phyloP scores from a whole-genome alignment of 805 yeast species.

The Hanseniaspora meyeri region DNA sequence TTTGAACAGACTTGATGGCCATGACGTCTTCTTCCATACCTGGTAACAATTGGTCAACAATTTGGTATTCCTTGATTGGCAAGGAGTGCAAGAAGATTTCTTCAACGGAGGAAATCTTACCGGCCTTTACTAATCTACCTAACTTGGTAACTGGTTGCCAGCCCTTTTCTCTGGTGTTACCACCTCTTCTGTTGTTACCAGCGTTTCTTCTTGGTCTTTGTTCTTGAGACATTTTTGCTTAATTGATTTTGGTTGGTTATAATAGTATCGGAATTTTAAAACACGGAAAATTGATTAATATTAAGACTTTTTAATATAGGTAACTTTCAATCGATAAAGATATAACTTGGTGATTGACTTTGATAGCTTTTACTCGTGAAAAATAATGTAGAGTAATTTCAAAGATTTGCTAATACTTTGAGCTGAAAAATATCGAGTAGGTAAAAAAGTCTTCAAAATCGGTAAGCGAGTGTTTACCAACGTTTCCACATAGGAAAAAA shows the following conservation, averaged over 20 bases:
- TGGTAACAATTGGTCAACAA: slow-evolving; percentile 93
- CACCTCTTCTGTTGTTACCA: slow-evolving; percentile 53
- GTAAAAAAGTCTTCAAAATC: no score
- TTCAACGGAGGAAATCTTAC: slow-evolving; percentile 91
- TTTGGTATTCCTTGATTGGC: slow-evolving; percentile 99
- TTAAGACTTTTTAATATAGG: slow-evolving; percentile 16
- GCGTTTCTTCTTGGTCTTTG: slow-evolving; percentile 43
- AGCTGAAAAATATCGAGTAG: no score
- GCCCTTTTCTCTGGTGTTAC: slow-evolving; percentile 89
- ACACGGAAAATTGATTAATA: slow-evolving; percentile 39
- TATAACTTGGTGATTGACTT: slow-evolving; percentile 4
- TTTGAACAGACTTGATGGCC: slow-evolving; percentile 99
- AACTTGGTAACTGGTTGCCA: slow-evolving; percentile 99
- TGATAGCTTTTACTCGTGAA: not conserved
- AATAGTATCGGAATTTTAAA: slow-evolving; percentile 33
- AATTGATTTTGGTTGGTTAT: slow-evolving; percentile 12
- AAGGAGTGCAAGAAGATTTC: slow-evolving; percentile 98
- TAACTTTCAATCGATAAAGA: slow-evolving; percentile 41
- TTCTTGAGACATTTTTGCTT: slow-evolving; percentile 28
- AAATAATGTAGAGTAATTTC: not conserved
- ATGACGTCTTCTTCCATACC: slow-evolving; percentile 94
- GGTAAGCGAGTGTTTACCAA: not conserved
- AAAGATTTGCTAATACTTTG: not conserved
- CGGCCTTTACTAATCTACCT: slow-evolving; percentile 99
- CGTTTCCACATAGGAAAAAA: not conserved